Conservation (phyloP, 345 rosid genomes). For the Theobroma cacao region DNA sequence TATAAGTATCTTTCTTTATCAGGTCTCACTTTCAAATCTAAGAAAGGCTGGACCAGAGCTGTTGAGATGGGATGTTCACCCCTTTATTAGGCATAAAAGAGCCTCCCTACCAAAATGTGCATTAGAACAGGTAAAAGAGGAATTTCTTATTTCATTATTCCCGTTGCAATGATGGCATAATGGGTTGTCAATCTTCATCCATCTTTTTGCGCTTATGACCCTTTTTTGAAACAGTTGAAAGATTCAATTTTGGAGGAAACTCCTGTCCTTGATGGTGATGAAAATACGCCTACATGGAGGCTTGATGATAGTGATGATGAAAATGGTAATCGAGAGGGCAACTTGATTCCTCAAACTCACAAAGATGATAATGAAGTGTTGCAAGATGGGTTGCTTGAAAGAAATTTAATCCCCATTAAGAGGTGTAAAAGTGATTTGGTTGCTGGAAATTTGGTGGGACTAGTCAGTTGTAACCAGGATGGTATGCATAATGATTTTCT, state of each 20-base stretch:
- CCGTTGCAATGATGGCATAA: not conserved
- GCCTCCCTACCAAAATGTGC: slow-evolving; percentile 44
- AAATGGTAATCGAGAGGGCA: slow-evolving; percentile 18
- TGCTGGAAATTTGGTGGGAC: slow-evolving; percentile 16
- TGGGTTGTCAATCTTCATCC: not conserved
- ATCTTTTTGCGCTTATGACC: not conserved
- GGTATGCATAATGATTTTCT: slow-evolving; percentile 10
- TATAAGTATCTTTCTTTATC: slow-evolving; percentile 14
- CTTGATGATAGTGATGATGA: slow-evolving; percentile 5
- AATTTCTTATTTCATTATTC: slow-evolving; percentile 1
- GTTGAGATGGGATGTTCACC: slow-evolving; percentile 43
- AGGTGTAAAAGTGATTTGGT: slow-evolving; percentile 29
- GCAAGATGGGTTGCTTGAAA: slow-evolving; percentile 7
- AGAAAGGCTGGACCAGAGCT: slow-evolving; percentile 33
- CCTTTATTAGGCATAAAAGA: slow-evolving; percentile 53
- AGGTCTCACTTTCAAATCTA: slow-evolving; percentile 30
- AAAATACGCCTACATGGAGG: slow-evolving; percentile 9
- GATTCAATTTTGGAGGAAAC: slow-evolving; percentile 25
- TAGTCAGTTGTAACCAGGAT: slow-evolving; percentile 4
- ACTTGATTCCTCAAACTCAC: slow-evolving; percentile 12
- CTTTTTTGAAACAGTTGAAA: slow-evolving; percentile 41
- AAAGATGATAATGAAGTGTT: slow-evolving; percentile 20
- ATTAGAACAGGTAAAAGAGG: slow-evolving; percentile 37
- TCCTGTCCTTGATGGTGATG: not conserved
- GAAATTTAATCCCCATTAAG: slow-evolving; percentile 20